Conservation (phyloP, 768 basidiomycete genomes). For the Nidularia sp. region DNA sequence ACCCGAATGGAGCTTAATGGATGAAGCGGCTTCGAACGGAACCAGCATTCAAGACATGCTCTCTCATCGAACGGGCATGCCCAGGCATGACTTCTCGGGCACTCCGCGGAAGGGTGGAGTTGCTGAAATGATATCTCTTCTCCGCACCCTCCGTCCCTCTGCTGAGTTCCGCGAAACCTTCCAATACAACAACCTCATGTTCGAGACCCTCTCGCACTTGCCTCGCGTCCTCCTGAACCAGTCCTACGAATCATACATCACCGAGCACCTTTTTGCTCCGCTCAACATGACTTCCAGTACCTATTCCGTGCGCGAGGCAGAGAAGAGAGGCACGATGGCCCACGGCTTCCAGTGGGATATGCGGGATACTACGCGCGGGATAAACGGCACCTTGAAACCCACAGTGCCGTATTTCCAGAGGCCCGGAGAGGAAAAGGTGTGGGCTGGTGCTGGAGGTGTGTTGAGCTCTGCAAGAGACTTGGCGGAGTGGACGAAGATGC, state of each 20-base stretch:
- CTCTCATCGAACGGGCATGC: constrained; percentile 39
- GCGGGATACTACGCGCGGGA: constrained; percentile 22
- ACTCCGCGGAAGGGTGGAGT: constrained; percentile 22
- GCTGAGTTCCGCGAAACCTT: constrained; percentile 35
- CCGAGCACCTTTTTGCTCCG: constrained; percentile 30
- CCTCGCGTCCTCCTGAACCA: constrained; percentile 32
- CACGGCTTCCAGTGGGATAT: constrained; percentile 31
- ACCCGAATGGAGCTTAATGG: constrained; percentile 34
- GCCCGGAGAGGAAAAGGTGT: constrained; percentile 32
- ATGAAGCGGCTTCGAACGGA: constrained; percentile 26
- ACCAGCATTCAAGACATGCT: constrained; percentile 37
- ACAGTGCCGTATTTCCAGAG: constrained; percentile 35
- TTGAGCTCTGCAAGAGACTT: constrained; percentile 35
- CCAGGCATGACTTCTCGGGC: constrained; percentile 36
- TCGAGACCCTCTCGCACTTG: constrained; percentile 34
- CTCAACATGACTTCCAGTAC: constrained; percentile 35
- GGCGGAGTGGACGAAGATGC: constrained; percentile 33
- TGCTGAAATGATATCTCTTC: constrained; percentile 26
- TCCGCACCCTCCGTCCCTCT: constrained; percentile 31
- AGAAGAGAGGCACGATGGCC: constrained; percentile 24
- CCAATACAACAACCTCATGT: constrained; percentile 46
- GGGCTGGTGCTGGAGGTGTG: constrained; percentile 40
- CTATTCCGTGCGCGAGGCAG: constrained; percentile 32
- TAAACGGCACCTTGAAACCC: constrained; percentile 25
- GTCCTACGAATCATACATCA: constrained; percentile 34